A percentile compares a stretch with the other conserved stretches of the same genome.
These are phyloP conservation scores for Oligophagozyma castellii DNA, from an alignment of 1,139 yeast genomes.

Conservation along the genomic window DNA sequence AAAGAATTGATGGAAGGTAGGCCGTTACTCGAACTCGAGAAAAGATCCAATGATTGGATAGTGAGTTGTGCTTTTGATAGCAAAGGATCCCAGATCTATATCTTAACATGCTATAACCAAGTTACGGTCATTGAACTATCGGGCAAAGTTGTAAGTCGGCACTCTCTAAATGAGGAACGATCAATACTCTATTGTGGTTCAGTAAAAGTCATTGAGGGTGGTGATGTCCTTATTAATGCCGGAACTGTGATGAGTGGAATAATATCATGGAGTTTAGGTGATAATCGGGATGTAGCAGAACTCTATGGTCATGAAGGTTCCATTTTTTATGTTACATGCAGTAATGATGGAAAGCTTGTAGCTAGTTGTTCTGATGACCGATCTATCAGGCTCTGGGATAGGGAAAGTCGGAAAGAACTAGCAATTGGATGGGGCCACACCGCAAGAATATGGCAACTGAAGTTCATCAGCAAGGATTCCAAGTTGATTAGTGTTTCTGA, in stretches of 20 bases:
- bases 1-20: constrained; percentile 18
- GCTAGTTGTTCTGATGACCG: constrained; percentile 90
- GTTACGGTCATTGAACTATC: constrained; percentile 36
- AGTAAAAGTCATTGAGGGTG: constrained; percentile 34
- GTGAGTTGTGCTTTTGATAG: constrained; percentile 39
- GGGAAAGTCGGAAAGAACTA: constrained; percentile 38
- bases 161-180: constrained; percentile 48
- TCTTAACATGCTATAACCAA: constrained; percentile 73
- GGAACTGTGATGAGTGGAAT: constrained; percentile 92
- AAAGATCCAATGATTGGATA: constrained; percentile 65
- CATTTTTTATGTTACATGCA: constrained; percentile 66
- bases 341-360: constrained; percentile 39
- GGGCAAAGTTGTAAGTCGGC: constrained; percentile 25
- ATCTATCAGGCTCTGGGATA: constrained; percentile 65
- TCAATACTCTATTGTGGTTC: constrained; percentile 83
- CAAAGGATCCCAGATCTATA: constrained; percentile 28
- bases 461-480: constrained; percentile 34
- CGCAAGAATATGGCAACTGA: constrained; percentile 80
- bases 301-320: constrained; percentile 79
- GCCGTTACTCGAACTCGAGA: constrained; percentile 27
- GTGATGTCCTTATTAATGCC: constrained; percentile 48
- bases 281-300: constrained; percentile 35
- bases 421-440: constrained; percentile 95
- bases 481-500: constrained; percentile 62
- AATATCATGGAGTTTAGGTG: constrained; percentile 53